A percentile compares a stretch with the other conserved stretches of the same genome.
These are phyloP conservation scores for Nemania sp. DNA, from an alignment of 2,329 filamentous ascomycete species.

Conservation along the genomic window DNA sequence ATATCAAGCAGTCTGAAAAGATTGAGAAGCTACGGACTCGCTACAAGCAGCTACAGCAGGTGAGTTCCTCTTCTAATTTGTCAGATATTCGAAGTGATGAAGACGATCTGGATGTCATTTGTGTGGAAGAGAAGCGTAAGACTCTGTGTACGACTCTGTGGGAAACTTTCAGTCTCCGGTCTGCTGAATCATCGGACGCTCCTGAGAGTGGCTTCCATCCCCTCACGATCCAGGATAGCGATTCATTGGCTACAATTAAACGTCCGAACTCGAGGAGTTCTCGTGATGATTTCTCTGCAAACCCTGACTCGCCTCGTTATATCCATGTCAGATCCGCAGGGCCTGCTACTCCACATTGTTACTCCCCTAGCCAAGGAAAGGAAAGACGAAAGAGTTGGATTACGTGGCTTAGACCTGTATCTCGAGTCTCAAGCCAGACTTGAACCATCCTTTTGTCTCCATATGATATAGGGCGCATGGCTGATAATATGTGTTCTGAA, in stretches of 20 bases:
- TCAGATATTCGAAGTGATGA: constrained; percentile 28
- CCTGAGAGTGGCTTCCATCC: constrained; percentile 40
- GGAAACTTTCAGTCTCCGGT: constrained; percentile 40
- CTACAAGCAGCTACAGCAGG: constrained; percentile 69
- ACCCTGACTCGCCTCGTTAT: constrained; percentile 21
- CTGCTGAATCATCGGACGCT: constrained; percentile 6
- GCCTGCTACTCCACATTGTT: constrained; percentile 6
- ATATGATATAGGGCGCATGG: constrained; percentile 10
- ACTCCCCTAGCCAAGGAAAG: not conserved
- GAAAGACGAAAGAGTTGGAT: constrained; percentile 37
- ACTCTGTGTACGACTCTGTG: constrained; percentile 45
- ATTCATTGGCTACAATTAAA: constrained; percentile 36
- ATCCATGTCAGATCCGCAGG: constrained; percentile 12
- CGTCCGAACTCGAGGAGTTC: constrained; percentile 32
- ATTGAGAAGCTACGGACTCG: constrained; percentile 68
- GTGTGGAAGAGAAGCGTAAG: constrained; percentile 42
- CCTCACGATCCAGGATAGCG: constrained; percentile 33
- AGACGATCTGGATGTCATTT: constrained; percentile 40
- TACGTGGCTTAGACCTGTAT: constrained; percentile 27
- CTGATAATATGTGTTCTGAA: constrained; percentile 42
- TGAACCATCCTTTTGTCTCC: constrained; percentile 10
- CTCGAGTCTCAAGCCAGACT: constrained; percentile 3
- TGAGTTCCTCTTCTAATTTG: constrained; percentile 55
- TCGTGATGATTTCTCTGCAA: constrained; percentile 10
- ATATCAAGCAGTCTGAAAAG: constrained; percentile 60